phyloP scores from a whole-genome alignment of 2,329 filamentous ascomycete species.

The Cadophora sp. region DNA sequence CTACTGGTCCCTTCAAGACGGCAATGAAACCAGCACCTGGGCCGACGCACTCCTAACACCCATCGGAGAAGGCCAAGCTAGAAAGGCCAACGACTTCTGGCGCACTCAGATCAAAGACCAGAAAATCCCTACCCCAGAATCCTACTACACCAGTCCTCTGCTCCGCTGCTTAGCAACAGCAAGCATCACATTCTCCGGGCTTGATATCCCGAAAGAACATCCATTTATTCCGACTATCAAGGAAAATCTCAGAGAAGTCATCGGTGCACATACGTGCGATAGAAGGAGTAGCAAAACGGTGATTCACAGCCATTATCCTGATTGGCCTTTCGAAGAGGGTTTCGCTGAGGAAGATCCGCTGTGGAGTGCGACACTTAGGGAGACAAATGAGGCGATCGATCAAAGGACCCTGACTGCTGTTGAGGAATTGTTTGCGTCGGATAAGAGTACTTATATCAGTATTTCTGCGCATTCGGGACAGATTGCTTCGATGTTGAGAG shows the following conservation, averaged over 20 bases:
- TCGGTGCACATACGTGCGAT: slow-evolving; percentile 75
- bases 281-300: slow-evolving; percentile 60
- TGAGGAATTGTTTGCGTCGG: slow-evolving; percentile 61
- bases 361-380: slow-evolving; percentile 53
- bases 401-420: slow-evolving; percentile 56
- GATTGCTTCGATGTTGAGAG: slow-evolving; percentile 57
- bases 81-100: slow-evolving; percentile 67
- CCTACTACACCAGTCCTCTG: slow-evolving; percentile 70
- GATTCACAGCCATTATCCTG: slow-evolving; percentile 58
- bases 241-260: slow-evolving; percentile 69
- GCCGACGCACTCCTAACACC: slow-evolving; percentile 67
- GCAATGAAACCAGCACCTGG: slow-evolving; percentile 68
- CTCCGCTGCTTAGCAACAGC: slow-evolving; percentile 68
- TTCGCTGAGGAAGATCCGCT: slow-evolving; percentile 64
- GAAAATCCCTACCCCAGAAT: slow-evolving; percentile 65
- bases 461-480: slow-evolving; percentile 66
- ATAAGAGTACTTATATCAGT: slow-evolving; percentile 62
- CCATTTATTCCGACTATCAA: slow-evolving; percentile 68
- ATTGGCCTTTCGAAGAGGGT: slow-evolving; percentile 63
- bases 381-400: slow-evolving; percentile 55
- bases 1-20: slow-evolving; percentile 70
- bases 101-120: slow-evolving; percentile 55
- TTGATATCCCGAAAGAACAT: slow-evolving; percentile 56
- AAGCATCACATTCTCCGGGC: slow-evolving; percentile 61
- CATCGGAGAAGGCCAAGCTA: slow-evolving; percentile 62